Conservation (phyloP, 2,329 filamentous ascomycete genomes). For the Pezicula rhizophila region DNA sequence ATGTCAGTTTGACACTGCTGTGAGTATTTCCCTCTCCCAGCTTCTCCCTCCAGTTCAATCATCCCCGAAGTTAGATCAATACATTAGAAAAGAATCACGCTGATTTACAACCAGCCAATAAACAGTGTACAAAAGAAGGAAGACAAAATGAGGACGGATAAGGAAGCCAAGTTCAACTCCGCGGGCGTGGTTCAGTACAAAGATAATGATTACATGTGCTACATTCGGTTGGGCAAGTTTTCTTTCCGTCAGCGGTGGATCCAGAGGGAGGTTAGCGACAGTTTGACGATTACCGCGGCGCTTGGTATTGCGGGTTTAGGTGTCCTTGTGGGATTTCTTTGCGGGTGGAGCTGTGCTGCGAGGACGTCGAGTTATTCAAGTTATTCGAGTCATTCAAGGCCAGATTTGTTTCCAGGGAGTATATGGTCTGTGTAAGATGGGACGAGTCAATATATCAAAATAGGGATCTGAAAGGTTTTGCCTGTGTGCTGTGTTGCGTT, state of each 20-base stretch:
- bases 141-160: not conserved
- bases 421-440: too few species aligned
- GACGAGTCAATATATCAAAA: too few species aligned
- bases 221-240: slow-evolving; percentile 7
- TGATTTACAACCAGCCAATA: slow-evolving; percentile 6
- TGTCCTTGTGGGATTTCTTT: not conserved
- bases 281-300: slow-evolving; percentile 3
- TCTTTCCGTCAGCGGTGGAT: slow-evolving; percentile 8
- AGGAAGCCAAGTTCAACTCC: slow-evolving; percentile 1
- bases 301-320: slow-evolving; percentile 1
- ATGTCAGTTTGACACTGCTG: slow-evolving; percentile 10
- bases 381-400: too few species aligned
- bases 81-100: not conserved
- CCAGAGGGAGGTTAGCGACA: slow-evolving; percentile 7
- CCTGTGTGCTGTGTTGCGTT: too few species aligned
- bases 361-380: not conserved
- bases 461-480: too few species aligned
- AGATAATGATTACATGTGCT: slow-evolving; percentile 3
- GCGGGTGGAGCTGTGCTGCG: not conserved
- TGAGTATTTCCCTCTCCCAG: slow-evolving; percentile 1
- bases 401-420: too few species aligned
- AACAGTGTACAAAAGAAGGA: slow-evolving; percentile 7
- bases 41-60: not conserved
- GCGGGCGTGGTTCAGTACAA: slow-evolving; percentile 4
- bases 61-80: too few species aligned